Conservation (phyloP, 306 rosid genomes). For the Fragaria nilgerrensis region DNA sequence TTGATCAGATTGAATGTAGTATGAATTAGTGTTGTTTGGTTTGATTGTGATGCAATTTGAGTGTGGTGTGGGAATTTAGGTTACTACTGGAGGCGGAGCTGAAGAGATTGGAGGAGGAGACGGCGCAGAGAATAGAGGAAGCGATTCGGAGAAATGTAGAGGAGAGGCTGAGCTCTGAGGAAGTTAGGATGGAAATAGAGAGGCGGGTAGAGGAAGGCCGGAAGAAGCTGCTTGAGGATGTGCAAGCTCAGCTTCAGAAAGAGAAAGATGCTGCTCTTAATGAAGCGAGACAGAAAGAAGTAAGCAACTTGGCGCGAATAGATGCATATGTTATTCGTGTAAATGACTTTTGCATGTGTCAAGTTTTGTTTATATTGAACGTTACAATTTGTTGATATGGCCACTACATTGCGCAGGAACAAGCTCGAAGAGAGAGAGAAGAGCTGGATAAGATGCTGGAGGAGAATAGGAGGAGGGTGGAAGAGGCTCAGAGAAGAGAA, state of each 20-base stretch:
- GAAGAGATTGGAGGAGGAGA: constrained; percentile 70
- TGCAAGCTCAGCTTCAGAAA: constrained; percentile 66
- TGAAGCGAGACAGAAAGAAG: constrained; percentile 76
- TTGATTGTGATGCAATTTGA: too few species aligned
- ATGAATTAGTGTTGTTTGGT: too few species aligned
- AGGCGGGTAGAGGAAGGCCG: constrained; percentile 72
- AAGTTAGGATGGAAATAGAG: constrained; percentile 54
- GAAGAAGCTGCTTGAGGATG: constrained; percentile 59
- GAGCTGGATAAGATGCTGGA: constrained; percentile 90
- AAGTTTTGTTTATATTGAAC: neutral
- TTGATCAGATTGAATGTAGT: constrained; percentile 40
- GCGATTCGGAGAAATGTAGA: constrained; percentile 63
- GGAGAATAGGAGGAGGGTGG: constrained; percentile 89
- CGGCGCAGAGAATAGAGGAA: constrained; percentile 72
- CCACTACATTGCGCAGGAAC: constrained; percentile 48
- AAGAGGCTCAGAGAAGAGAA: constrained; percentile 83
- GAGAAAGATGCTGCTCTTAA: constrained; percentile 69
- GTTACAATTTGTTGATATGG: constrained; percentile 3
- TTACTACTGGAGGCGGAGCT: constrained; percentile 72
- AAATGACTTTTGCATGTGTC: too few species aligned
- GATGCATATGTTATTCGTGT: neutral
- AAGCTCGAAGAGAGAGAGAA: constrained; percentile 80
- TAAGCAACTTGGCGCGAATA: constrained; percentile 10
- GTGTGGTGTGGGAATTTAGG: constrained; percentile 33
- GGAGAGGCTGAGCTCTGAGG: constrained; percentile 63